These are phyloP conservation scores for Fragaria iinumae DNA, from an alignment of 306 rosid genomes.

Conservation along the genomic window DNA sequence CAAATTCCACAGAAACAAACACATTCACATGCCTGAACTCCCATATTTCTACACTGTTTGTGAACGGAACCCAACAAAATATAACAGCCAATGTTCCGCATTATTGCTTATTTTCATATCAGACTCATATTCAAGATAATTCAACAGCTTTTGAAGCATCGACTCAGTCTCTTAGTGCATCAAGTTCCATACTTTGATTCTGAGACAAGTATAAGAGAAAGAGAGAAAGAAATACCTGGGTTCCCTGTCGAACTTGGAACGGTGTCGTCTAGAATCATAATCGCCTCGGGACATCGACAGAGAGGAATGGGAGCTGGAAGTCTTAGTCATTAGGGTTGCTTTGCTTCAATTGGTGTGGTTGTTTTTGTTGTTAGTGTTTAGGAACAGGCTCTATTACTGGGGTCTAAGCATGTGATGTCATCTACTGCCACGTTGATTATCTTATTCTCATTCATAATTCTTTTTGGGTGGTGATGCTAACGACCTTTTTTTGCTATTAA, in stretches of 20 bases:
- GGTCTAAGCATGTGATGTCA: too few species aligned
- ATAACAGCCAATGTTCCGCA: not conserved
- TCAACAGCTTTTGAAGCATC: not conserved
- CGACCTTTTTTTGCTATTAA: too few species aligned
- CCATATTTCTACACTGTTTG: not conserved
- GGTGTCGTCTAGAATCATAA: conserved; percentile 65
- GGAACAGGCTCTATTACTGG: too few species aligned
- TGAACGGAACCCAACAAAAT: not conserved
- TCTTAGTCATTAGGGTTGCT: too few species aligned
- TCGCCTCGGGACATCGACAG: conserved; percentile 59
- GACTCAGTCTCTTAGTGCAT: not conserved
- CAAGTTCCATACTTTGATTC: not conserved
- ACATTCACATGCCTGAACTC: not conserved
- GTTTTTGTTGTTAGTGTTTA: too few species aligned
- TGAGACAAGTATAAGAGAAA: not conserved
- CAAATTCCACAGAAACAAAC: not conserved
- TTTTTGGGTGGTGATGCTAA: too few species aligned
- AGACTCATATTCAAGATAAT: not conserved
- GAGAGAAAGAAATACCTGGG: conserved; percentile 53
- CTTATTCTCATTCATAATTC: too few species aligned
- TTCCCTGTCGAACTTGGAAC: conserved; percentile 70
- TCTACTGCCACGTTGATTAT: too few species aligned
- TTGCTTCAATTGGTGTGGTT: too few species aligned
- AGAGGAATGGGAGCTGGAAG: too few species aligned
- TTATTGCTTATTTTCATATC: not conserved